A percentile compares a stretch with the other conserved stretches of the same genome.
Evolutionary conservation across 768 basidiomycete genomes (phyloP).

Genomic region (Xerocomellus amylosporus): DNA sequence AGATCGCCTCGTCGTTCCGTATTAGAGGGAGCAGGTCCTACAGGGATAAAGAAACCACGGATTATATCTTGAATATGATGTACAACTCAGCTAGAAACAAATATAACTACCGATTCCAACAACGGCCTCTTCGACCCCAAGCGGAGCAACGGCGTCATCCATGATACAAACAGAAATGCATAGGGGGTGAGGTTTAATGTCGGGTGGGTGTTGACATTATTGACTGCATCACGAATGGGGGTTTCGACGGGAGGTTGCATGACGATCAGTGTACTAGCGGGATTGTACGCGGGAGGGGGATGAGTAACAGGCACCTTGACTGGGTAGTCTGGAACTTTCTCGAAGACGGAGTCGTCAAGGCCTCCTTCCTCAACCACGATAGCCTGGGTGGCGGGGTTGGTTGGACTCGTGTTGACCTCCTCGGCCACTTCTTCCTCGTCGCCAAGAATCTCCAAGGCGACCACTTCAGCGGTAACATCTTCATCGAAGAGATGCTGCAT

Average conservation of each 20-base stretch:
- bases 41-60: slow-evolving; percentile 4
- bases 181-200: slow-evolving; percentile 13
- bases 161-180: slow-evolving; percentile 23
- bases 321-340: slow-evolving; percentile 3
- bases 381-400: slow-evolving; percentile 16
- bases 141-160: slow-evolving; percentile 27
- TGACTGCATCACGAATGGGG: slow-evolving; percentile 12
- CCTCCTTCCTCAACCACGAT: slow-evolving; percentile 22
- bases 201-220: slow-evolving; percentile 20
- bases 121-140: slow-evolving; percentile 28
- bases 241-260: slow-evolving; percentile 24
- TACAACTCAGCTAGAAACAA: slow-evolving; percentile 22
- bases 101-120: slow-evolving; percentile 33
- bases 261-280: slow-evolving; percentile 19
- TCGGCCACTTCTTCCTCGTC: slow-evolving; percentile 17
- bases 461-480: slow-evolving; percentile 26
- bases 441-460: slow-evolving; percentile 30
- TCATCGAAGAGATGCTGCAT: slow-evolving; percentile 31
- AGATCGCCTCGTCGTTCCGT: slow-evolving; percentile 23
- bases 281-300: not conserved
- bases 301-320: not conserved
- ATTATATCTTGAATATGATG: slow-evolving; percentile 18
- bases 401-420: slow-evolving; percentile 9
- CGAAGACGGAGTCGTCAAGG: slow-evolving; percentile 1
- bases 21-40: slow-evolving; percentile 27